Base-by-base conservation (phyloP, 345 rosid genomes). In the Eucalyptus melliodora region DNA sequence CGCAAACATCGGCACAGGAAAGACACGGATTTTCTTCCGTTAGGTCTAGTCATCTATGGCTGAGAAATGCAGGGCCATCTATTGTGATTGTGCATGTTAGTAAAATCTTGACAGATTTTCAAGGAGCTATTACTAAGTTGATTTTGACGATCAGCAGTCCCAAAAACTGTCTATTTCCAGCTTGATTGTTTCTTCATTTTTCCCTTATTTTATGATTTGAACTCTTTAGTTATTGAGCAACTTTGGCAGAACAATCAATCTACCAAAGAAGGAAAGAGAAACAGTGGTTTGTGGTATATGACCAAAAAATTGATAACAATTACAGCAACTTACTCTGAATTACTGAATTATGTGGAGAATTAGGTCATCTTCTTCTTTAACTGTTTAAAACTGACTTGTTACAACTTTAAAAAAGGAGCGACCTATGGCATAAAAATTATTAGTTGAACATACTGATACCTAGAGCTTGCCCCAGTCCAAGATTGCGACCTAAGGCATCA, bases 11-110 rank as follows among this genome's bases (percentile, higher is more conserved):
- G 15, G 50, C 50, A 49, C 50, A 49, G 50, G 1, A 49, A 49
- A 49, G 50, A 49, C 50, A 12, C n/a, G n/a, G 50, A 12, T 49
- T 49, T 49, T 49, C 50, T 12, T 0, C 50, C 0, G 1, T 0
- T 49, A 49, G 50, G 50, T 49, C 50, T 49, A 49, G 5, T 49
- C 50, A 49, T 49, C 50, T 49, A 49, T 49, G 50, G 15, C 15
- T 49, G 50, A 49, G 50, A 12, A 49, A 49, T 4, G 67, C 67
- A 27, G 31, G 67, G 31, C 31, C 4, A 60, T 26, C 3, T 14
- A 60, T 60, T 11, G 16, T 27, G 31, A 60, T 60, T 11, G 16
- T 27, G 31, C 27, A 5, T 10, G n/a, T 59, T 59, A 26, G 62
- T 9, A 49, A 56, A 23, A 56, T 56, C 62, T 56, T 56, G 62